A percentile compares a stretch with the other conserved stretches of the same genome.
Evolutionary conservation across 805 yeast species (phyloP).

Genomic region (Teunomyces gatunensis): DNA sequence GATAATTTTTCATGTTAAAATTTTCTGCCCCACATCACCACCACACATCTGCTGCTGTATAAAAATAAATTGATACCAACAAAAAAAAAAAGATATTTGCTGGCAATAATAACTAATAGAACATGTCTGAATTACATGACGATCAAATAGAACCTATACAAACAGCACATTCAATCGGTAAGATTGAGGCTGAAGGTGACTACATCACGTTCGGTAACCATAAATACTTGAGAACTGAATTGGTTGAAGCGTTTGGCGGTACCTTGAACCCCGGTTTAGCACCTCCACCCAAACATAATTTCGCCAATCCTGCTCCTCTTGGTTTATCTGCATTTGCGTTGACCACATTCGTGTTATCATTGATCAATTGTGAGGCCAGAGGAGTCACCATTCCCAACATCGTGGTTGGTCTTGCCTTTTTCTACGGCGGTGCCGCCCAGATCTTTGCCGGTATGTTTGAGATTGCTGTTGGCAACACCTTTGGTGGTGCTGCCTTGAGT

Average conservation of each 20-base stretch:
- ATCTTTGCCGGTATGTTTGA: constrained; percentile 75
- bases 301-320: constrained; percentile 73
- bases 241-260: constrained; percentile 78
- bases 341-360: constrained; percentile 63
- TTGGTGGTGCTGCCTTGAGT: constrained; percentile 63
- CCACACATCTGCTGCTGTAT: neutral
- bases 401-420: constrained; percentile 63
- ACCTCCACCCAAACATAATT: constrained; percentile 38
- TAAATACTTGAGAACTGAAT: constrained; percentile 59
- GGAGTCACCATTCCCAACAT: constrained; percentile 61
- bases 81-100: neutral
- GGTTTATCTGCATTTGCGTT: constrained; percentile 72
- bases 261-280: constrained; percentile 63
- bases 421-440: constrained; percentile 74
- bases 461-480: constrained; percentile 71
- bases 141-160: neutral
- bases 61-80: neutral
- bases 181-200: constrained; percentile 50
- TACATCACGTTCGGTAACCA: constrained; percentile 71
- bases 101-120: neutral
- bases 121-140: neutral
- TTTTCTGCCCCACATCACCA: constrained; percentile 1
- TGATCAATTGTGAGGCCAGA: constrained; percentile 64
- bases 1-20: neutral
- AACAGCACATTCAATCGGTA: constrained; percentile 18